Percentiles rank a stretch among this genome's conserved stretches.
Conservation (phyloP, 768 basidiomycete genomes). For the Pleurotus sapidus region DNA sequence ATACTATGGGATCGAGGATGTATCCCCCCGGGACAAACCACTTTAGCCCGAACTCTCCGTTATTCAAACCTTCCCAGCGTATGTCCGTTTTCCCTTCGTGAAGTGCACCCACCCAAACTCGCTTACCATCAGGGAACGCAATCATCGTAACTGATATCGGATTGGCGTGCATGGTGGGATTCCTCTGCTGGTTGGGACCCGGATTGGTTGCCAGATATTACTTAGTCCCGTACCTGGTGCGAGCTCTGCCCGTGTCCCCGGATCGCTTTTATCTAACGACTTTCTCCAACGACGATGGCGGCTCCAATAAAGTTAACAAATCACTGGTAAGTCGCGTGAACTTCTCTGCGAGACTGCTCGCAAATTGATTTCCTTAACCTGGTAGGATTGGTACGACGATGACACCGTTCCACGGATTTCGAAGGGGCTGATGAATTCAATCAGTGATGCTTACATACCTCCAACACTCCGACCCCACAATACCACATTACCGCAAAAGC, state of each 20-base stretch:
- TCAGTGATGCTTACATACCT: conserved; percentile 59
- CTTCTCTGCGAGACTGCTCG: too few species aligned
- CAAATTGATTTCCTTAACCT: too few species aligned
- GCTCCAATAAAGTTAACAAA: conserved; percentile 29
- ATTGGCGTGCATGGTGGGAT: conserved; percentile 21
- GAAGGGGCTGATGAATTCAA: neutral
- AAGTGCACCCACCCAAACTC: neutral
- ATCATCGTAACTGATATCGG: conserved; percentile 35
- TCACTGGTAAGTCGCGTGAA: conserved; percentile 32
- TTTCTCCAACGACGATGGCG: too few species aligned
- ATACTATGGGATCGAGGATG: conserved; percentile 45
- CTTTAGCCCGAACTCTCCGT: conserved; percentile 33
- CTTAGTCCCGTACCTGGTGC: conserved; percentile 44
- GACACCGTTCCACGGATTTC: too few species aligned
- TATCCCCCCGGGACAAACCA: conserved; percentile 48
- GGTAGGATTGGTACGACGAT: too few species aligned
- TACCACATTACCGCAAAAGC: conserved; percentile 51
- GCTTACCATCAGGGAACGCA: conserved; percentile 23
- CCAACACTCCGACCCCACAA: conserved; percentile 54
- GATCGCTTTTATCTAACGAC: too few species aligned
- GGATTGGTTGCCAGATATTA: conserved; percentile 23
- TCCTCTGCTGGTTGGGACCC: conserved; percentile 22
- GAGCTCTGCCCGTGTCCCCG: conserved; percentile 7
- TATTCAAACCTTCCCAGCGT: conserved; percentile 40
- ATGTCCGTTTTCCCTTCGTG: conserved; percentile 9